Percentiles rank a stretch among this genome's conserved stretches.
These are phyloP conservation scores for Claviceps sp. DNA, from an alignment of 2,329 filamentous ascomycete species.

Conservation along the genomic window DNA sequence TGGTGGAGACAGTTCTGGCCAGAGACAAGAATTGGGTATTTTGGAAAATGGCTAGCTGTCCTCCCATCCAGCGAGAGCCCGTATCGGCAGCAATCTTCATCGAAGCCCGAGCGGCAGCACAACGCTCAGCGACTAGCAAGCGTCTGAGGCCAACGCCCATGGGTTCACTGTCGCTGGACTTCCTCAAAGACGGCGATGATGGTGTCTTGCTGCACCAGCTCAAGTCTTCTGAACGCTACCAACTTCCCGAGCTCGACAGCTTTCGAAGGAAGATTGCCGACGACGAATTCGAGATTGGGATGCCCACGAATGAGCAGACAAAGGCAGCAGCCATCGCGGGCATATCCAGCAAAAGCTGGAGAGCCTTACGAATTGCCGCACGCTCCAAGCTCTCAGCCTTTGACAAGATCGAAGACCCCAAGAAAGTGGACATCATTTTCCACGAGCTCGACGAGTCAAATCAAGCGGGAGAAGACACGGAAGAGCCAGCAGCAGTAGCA, in stretches of 20 bases:
- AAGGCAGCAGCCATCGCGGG: conserved; percentile 46
- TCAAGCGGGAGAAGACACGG: conserved; percentile 22
- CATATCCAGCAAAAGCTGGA: conserved; percentile 84
- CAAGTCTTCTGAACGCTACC: conserved; percentile 50
- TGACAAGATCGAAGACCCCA: conserved; percentile 76
- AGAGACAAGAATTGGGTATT: conserved; percentile 98
- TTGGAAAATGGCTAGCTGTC: conserved; percentile 94
- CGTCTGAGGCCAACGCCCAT: conserved; percentile 55
- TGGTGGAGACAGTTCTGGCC: conserved; percentile 91
- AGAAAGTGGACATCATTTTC: conserved; percentile 50
- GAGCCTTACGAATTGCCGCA: conserved; percentile 69
- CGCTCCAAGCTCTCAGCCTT: conserved; percentile 62
- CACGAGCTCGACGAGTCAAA: conserved; percentile 29
- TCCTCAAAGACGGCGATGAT: conserved; percentile 55
- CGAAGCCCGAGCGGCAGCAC: conserved; percentile 52
- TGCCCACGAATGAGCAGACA: conserved; percentile 52
- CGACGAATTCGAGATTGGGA: conserved; percentile 76
- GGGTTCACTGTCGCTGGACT: conserved; percentile 63
- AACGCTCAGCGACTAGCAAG: conserved; percentile 56
- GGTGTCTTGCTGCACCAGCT: conserved; percentile 52
- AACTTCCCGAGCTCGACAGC: conserved; percentile 53
- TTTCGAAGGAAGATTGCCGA: conserved; percentile 63
- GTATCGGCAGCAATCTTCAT: conserved; percentile 57
- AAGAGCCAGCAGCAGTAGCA: conserved; percentile 15
- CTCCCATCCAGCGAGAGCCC: conserved; percentile 65